A percentile compares a stretch with the other conserved stretches of the same genome.
Evolutionary conservation across 768 basidiomycete species (phyloP).

Genomic region (Lyophyllum shimeji): DNA sequence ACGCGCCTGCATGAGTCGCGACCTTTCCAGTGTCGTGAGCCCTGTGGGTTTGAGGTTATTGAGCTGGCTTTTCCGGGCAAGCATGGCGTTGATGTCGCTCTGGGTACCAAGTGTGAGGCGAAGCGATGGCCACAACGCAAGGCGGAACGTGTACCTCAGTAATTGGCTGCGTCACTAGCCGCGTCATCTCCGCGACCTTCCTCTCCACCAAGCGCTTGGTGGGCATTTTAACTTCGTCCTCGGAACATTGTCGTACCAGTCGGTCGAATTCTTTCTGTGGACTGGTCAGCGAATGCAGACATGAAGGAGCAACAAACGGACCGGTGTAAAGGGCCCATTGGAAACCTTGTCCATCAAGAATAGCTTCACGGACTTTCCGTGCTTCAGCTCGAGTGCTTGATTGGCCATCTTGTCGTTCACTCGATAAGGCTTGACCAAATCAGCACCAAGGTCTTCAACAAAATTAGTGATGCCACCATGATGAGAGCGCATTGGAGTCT

Average conservation of each 20-base stretch:
- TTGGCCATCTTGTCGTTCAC: constrained; percentile 65
- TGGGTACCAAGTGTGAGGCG: constrained; percentile 29
- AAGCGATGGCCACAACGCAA: constrained; percentile 6
- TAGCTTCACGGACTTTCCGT: constrained; percentile 61
- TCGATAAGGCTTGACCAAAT: constrained; percentile 66
- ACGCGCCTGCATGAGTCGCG: constrained; percentile 67
- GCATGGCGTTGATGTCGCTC: constrained; percentile 83
- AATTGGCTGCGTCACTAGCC: constrained; percentile 56
- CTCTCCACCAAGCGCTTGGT: constrained; percentile 63
- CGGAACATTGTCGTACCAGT: constrained; percentile 39
- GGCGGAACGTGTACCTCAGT: constrained; percentile 67
- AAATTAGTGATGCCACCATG: background rate
- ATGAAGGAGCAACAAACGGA: constrained; percentile 40
- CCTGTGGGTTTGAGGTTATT: constrained; percentile 30
- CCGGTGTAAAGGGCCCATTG: constrained; percentile 63
- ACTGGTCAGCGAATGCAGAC: background rate
- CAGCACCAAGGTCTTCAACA: constrained; percentile 45
- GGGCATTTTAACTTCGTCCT: constrained; percentile 65
- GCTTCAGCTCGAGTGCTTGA: constrained; percentile 70
- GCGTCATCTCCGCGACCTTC: constrained; percentile 63
- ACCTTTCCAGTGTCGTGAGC: constrained; percentile 55
- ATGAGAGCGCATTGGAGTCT: constrained; percentile 26
- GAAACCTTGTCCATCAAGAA: constrained; percentile 89
- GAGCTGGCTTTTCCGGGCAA: constrained; percentile 60
- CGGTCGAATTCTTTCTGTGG: constrained; percentile 74